A percentile compares a stretch with the other conserved stretches of the same genome.
These are phyloP conservation scores for Lichtheimia hyalospora DNA, from an alignment of 371 early-diverging fungal species.

Conservation along the genomic window DNA sequence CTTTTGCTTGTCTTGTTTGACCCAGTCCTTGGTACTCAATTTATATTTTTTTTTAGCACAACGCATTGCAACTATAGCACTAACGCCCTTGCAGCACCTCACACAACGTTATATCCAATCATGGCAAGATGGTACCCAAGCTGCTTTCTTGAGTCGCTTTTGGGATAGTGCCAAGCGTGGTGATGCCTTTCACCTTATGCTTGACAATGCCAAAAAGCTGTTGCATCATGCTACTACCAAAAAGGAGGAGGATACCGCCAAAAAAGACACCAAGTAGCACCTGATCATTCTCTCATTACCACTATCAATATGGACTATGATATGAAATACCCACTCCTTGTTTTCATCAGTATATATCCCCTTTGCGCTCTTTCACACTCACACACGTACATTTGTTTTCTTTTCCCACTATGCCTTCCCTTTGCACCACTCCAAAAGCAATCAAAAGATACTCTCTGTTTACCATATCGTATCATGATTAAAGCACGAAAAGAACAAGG, in stretches of 20 bases:
- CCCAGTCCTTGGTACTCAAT: neutral
- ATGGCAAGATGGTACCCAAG: constrained; percentile 26
- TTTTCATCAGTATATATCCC: neutral
- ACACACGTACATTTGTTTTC: neutral
- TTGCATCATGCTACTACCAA: constrained; percentile 10
- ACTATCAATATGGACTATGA: too few relatives aligned
- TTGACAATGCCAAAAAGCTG: constrained; percentile 17
- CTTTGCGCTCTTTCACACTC: neutral
- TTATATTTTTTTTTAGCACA: constrained; percentile 4
- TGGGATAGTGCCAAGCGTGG: constrained; percentile 27
- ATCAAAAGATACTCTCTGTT: too few relatives aligned
- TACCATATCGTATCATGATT: too few relatives aligned
- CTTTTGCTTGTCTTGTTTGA: neutral
- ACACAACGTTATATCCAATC: constrained; percentile 15
- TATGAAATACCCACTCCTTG: too few relatives aligned
- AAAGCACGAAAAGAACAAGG: too few relatives aligned
- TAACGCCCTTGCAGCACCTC: constrained; percentile 19
- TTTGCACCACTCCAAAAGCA: too few relatives aligned
- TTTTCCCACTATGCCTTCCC: neutral
- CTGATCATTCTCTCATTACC: too few relatives aligned
- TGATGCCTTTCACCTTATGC: constrained; percentile 20
- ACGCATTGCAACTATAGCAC: constrained; percentile 13
- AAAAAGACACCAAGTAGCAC: constrained; percentile 7
- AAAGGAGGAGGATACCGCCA: constrained; percentile 9
- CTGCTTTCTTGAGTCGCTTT: constrained; percentile 16